These are phyloP conservation scores for Penicillium longicatenatum DNA, from an alignment of 495 filamentous ascomycete genomes.

Conservation along the genomic window DNA sequence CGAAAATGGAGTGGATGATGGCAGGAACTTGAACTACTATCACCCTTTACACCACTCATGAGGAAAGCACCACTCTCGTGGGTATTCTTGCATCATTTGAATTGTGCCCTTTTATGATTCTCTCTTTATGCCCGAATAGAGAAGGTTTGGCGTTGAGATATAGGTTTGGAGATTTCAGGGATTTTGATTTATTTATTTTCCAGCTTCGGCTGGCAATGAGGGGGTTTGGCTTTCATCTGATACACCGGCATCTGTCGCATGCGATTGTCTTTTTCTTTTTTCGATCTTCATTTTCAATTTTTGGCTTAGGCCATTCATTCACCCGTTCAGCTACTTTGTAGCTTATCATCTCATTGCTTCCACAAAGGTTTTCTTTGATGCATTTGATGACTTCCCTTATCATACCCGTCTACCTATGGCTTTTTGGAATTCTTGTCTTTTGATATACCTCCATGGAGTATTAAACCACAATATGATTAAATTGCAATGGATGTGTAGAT, in stretches of 20 bases:
- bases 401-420: constrained; percentile 13
- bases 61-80: constrained; percentile 8
- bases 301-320: background rate
- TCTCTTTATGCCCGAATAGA: constrained; percentile 22
- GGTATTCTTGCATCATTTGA: constrained; percentile 11
- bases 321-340: background rate
- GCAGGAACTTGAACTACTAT: background rate
- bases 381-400: constrained; percentile 19
- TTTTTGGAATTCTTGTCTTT: constrained; percentile 1
- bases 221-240: constrained; percentile 5
- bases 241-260: constrained; percentile 5
- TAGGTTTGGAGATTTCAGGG: constrained; percentile 23
- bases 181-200: constrained; percentile 18
- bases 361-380: constrained; percentile 6
- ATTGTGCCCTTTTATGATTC: constrained; percentile 13
- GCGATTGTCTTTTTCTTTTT: constrained; percentile 9
- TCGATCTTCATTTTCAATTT: constrained; percentile 7
- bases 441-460: constrained; percentile 8
- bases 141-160: constrained; percentile 39
- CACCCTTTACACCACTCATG: background rate
- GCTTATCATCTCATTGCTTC: background rate
- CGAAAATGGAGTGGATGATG: constrained; percentile 37
- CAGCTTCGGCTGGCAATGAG: constrained; percentile 9
- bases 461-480: constrained; percentile 4
- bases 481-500: background rate